Evolutionary conservation across 1,139 yeast species (phyloP).

Genomic region (Magnusiomyces fungicola): DNA sequence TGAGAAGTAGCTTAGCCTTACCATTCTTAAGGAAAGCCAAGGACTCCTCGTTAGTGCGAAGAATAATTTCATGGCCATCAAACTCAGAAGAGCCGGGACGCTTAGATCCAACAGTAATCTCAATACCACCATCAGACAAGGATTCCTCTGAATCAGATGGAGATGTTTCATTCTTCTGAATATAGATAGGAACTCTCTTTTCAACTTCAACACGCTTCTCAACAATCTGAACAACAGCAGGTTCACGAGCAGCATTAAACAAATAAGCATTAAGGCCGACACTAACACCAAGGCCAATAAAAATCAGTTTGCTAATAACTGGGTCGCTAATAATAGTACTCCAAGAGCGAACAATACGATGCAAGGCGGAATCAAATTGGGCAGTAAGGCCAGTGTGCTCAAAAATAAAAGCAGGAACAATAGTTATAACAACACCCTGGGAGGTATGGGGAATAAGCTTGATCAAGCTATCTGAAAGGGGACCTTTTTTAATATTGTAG

Average conservation of each 20-base stretch:
- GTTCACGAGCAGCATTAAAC: conserved; percentile 38
- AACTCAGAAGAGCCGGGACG: conserved; percentile 8
- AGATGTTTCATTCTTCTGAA: conserved; percentile 19
- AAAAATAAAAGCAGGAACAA: conserved; percentile 60
- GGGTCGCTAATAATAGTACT: conserved; percentile 77
- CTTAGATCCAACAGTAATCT: conserved; percentile 15
- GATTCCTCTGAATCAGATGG: conserved; percentile 20
- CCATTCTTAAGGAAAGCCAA: conserved; percentile 63
- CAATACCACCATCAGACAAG: conserved; percentile 18
- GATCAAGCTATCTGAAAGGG: conserved; percentile 15
- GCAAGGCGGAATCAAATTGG: conserved; percentile 57
- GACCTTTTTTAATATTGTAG: not conserved
- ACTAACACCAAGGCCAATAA: conserved; percentile 67
- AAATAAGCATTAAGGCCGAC: conserved; percentile 77
- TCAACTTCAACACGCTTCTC: conserved; percentile 31
- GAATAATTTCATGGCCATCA: conserved; percentile 10
- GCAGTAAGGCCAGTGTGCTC: conserved; percentile 59
- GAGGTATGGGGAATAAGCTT: conserved; percentile 18
- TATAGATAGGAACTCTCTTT: conserved; percentile 28
- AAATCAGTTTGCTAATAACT: conserved; percentile 67
- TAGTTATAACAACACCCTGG: conserved; percentile 54
- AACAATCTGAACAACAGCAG: conserved; percentile 27
- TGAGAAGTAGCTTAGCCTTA: conserved; percentile 52
- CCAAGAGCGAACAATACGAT: conserved; percentile 47
- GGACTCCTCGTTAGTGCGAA: conserved; percentile 52